Evolutionary conservation across 768 basidiomycete species (phyloP), one percentile per base, ranked within the genome.

Genomic region (Tricholomella constricta): DNA sequence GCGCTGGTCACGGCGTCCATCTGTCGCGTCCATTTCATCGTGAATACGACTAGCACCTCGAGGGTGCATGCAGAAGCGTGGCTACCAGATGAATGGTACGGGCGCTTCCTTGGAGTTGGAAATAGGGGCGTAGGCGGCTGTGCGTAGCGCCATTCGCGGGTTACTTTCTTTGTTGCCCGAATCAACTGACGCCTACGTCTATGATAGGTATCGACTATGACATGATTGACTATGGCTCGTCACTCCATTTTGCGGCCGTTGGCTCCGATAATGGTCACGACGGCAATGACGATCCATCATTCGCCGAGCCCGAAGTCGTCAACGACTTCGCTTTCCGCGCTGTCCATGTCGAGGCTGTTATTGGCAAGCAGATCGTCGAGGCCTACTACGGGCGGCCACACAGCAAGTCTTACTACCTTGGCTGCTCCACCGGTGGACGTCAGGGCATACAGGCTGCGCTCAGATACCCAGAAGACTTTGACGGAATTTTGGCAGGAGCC

Each of bases 381-480:
- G 29, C 41, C 2, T 55, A 49, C 47, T 45, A 55, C 19, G 27
- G 48, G 4, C 17, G 50, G 7, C 22, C 43, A 17, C 37, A 53
- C n/a, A n/a, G 29, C 8, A 56, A 48, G 19, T 44, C 38, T 6
- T 51, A 56, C 6, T 59, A 6, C 29, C 48, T 56, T n/a, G 58
- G 51, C 20, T 55, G 51, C 25, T 49, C 37, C 8, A 44, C 45
- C 10, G 57, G 46, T 23, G 35, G 48, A 9, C 42, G 53, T 12
- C 32, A 52, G 46, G 57, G 51, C 19, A 45, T 31, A n/a, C 42
- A 49, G 37, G 42, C 45, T 12, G 46, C 44, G 14, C 29, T 51
- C 10, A 55, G 44, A 23, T 58, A 48, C 37, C 57, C 57, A 3
- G 57, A 45, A 5, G 57, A 55, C 22, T 57, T 57, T 31, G 47